Conservation (phyloP, 768 basidiomycete species). For the Lactifluus pinguis region DNA sequence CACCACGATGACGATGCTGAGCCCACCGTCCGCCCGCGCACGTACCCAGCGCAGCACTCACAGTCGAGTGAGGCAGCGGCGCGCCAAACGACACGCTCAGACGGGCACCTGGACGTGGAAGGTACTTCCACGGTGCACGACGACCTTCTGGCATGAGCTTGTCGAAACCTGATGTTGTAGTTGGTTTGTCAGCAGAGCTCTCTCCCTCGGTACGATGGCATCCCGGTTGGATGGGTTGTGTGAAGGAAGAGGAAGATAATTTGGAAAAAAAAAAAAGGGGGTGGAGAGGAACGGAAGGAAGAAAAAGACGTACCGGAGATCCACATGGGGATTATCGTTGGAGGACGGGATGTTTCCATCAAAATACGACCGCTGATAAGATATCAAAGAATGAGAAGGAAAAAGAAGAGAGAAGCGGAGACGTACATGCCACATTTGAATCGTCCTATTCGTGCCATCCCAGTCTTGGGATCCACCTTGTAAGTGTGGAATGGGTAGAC, state of each 20-base stretch:
- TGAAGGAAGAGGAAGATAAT: no score
- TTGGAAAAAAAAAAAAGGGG: not conserved
- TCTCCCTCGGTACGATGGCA: no score
- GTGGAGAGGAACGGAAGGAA: no score
- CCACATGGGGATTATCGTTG: conserved; percentile 89
- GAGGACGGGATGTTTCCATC: conserved; percentile 56
- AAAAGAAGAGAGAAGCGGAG: not conserved
- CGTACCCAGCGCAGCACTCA: conserved; percentile 23
- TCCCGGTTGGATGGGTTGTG: no score
- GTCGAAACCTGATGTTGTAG: conserved; percentile 53
- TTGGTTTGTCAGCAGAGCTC: no score
- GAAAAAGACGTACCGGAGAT: conserved; percentile 48
- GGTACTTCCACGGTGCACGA: conserved; percentile 58
- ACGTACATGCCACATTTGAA: conserved; percentile 97
- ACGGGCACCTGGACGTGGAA: conserved; percentile 51
- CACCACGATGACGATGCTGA: not conserved
- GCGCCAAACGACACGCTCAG: conserved; percentile 76
- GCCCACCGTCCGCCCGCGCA: not conserved
- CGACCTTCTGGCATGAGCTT: conserved; percentile 86
- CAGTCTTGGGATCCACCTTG: conserved; percentile 28
- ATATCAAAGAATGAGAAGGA: no score
- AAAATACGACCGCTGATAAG: conserved; percentile 66
- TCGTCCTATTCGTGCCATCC: conserved; percentile 46
- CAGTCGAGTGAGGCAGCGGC: conserved; percentile 44
- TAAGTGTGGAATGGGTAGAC: conserved; percentile 66